phyloP scores from a whole-genome alignment of 148 eudicot genomes.

The Bassia scoparia region DNA sequence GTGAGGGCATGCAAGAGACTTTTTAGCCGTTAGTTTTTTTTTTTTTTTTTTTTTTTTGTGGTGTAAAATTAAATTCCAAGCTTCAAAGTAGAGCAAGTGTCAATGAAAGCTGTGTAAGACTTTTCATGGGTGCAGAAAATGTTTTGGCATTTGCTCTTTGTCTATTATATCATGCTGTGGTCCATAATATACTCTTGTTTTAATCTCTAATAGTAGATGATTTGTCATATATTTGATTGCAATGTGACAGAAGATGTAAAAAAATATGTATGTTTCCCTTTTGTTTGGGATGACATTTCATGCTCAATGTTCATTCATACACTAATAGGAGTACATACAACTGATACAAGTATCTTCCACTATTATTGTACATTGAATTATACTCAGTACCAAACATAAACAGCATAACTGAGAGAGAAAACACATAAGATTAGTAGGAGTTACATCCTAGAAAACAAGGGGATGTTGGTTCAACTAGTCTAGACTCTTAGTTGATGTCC shows the following conservation, averaged over 20 bases:
- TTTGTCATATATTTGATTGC: neutral
- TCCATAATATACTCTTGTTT: neutral
- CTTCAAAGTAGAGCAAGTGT: neutral
- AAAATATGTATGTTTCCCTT: neutral
- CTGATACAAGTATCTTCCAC: no score
- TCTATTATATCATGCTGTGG: no score
- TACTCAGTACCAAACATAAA: no score
- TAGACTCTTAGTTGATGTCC: no score
- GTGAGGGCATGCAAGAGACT: constrained; percentile 29
- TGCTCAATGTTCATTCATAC: no score
- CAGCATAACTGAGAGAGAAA: no score
- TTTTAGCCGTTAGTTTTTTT: constrained; percentile 29
- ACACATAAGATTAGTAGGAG: no score
- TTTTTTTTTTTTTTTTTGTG: neutral
- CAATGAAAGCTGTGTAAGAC: constrained; percentile 1
- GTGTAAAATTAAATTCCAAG: constrained; percentile 16
- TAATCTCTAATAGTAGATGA: neutral
- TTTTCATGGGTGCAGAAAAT: neutral
- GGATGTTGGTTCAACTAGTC: no score
- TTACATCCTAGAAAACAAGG: no score
- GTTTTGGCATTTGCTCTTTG: neutral
- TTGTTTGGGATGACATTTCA: neutral
- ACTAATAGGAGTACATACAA: neutral
- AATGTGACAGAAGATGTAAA: neutral
- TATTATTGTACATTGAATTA: no score